These are phyloP conservation scores for Pyrenochaeta sp. DNA, from an alignment of 2,329 filamentous ascomycete species.

Conservation along the genomic window DNA sequence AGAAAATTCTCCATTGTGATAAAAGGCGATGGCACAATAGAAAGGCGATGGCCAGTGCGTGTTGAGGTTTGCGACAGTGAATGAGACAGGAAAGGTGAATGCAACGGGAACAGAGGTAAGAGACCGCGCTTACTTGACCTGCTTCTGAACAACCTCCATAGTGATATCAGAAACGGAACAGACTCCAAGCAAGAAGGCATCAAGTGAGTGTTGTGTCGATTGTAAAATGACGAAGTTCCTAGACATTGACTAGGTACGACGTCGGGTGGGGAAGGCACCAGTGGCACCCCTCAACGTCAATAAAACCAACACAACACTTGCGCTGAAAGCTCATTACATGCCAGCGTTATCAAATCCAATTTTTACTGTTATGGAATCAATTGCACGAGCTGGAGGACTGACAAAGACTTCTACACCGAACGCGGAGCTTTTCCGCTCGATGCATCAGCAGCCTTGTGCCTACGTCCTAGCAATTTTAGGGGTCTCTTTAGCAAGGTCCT, in stretches of 20 bases:
- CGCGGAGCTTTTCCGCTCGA: constrained; percentile 1
- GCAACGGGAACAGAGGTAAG: background rate
- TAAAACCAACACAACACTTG: background rate
- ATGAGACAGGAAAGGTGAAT: background rate
- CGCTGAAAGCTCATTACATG: background rate
- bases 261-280: background rate
- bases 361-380: background rate
- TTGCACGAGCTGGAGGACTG: background rate
- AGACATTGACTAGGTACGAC: background rate
- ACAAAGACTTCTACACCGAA: background rate
- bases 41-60: background rate
- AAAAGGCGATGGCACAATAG: background rate
- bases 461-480: background rate
- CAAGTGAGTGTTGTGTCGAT: background rate
- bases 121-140: background rate
- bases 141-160: background rate
- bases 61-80: background rate
- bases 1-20: background rate
- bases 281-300: background rate
- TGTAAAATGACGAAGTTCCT: background rate
- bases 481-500: background rate
- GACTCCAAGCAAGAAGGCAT: no score
- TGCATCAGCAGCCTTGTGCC: background rate
- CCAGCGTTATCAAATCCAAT: background rate
- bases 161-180: background rate